These are phyloP conservation scores for Grosmannia serpens DNA, from an alignment of 2,329 filamentous ascomycete genomes.

Conservation along the genomic window DNA sequence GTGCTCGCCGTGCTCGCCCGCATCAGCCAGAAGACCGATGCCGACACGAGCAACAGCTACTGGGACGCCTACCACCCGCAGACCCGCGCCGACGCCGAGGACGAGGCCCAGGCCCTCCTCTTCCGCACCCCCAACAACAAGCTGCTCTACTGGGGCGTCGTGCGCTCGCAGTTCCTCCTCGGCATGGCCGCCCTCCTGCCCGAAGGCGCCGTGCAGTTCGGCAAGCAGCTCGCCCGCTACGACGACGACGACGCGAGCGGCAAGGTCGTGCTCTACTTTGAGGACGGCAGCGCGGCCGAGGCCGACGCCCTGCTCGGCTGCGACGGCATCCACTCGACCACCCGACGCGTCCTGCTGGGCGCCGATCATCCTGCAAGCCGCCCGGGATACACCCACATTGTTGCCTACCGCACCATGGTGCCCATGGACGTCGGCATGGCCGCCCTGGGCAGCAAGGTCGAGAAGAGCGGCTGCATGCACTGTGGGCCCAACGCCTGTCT, in stretches of 20 bases:
- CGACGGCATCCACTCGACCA: conserved; percentile 50
- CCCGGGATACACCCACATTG: conserved; percentile 41
- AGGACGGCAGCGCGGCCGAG: conserved; percentile 14
- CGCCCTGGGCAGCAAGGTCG: neutral
- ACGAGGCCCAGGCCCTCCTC: neutral
- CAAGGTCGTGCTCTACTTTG: conserved; percentile 13
- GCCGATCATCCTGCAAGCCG: conserved; percentile 15
- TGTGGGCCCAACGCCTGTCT: conserved; percentile 17
- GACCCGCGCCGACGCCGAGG: neutral
- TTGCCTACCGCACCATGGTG: conserved; percentile 48
- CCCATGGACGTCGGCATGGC: conserved; percentile 28
- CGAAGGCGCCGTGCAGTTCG: neutral
- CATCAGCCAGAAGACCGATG: neutral
- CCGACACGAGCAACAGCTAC: neutral
- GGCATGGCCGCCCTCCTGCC: neutral
- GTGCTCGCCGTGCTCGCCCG: neutral
- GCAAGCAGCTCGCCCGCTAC: conserved; percentile 2
- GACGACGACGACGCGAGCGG: neutral
- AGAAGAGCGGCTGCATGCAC: neutral
- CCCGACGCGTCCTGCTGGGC: conserved; percentile 38
- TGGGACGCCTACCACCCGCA: conserved; percentile 1
- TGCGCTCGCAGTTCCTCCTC: neutral
- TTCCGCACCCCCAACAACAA: neutral
- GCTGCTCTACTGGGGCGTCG: neutral
- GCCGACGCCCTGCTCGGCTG: conserved; percentile 40